phyloP scores from a whole-genome alignment of 805 yeast genomes.

The Zygoascus flipseniorum region DNA sequence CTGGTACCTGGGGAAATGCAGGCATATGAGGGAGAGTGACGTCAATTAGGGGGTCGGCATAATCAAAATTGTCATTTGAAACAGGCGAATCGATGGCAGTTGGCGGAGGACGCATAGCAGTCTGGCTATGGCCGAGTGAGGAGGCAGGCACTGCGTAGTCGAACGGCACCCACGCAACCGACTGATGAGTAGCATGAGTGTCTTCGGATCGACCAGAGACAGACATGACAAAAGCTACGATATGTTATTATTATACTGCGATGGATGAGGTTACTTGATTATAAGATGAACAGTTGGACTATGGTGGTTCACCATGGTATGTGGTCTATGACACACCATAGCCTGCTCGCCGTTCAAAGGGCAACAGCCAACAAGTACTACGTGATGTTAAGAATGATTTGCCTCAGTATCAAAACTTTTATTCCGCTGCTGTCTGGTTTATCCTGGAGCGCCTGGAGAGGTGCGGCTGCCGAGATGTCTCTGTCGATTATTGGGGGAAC shows the following conservation, averaged over 20 bases:
- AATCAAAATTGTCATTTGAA: slow-evolving; percentile 1
- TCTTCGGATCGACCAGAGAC: not conserved
- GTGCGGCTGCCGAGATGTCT: too few relatives aligned
- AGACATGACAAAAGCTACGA: not conserved
- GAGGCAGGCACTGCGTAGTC: slow-evolving; percentile 12
- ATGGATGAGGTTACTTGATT: not conserved
- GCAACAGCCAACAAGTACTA: too few relatives aligned
- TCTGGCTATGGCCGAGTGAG: not conserved
- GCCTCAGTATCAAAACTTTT: too few relatives aligned
- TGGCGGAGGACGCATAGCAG: not conserved
- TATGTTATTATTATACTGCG: not conserved
- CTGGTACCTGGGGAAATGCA: not conserved
- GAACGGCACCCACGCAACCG: slow-evolving; percentile 7
- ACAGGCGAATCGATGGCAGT: not conserved
- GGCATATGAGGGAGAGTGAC: not conserved
- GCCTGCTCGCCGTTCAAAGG: too few relatives aligned
- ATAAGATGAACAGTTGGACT: too few relatives aligned
- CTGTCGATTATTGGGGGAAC: too few relatives aligned
- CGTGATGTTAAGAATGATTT: too few relatives aligned
- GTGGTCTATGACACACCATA: too few relatives aligned
- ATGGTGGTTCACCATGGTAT: too few relatives aligned
- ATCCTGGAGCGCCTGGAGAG: too few relatives aligned
- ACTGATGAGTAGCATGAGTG: slow-evolving; percentile 7
- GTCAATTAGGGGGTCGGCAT: not conserved
- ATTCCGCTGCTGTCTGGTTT: too few relatives aligned